Conservation (phyloP, 2,329 filamentous ascomycete genomes). For the Alternaria gansuensis region DNA sequence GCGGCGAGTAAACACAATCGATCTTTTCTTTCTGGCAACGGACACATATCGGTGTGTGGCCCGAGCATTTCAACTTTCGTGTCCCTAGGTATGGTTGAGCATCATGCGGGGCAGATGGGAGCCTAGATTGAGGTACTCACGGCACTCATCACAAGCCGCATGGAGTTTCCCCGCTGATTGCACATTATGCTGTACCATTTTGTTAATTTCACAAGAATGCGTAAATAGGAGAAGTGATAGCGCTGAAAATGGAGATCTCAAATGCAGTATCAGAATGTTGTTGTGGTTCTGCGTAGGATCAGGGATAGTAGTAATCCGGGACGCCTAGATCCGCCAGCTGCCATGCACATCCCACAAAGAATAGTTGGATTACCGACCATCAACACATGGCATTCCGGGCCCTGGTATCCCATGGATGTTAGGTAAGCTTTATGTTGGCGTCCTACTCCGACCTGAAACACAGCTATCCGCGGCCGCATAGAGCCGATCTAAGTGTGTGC, state of each 20-base stretch:
- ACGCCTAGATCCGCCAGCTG: slow-evolving; percentile 11
- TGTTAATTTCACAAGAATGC: background rate
- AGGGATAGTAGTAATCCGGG: background rate
- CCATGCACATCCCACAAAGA: slow-evolving; percentile 12
- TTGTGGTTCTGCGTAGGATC: slow-evolving; percentile 10
- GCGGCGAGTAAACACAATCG: slow-evolving; percentile 57
- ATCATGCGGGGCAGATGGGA: slow-evolving; percentile 5
- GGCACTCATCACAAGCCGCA: slow-evolving; percentile 50
- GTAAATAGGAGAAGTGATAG: background rate
- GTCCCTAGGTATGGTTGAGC: slow-evolving; percentile 45
- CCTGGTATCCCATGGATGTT: background rate
- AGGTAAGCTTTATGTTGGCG: background rate
- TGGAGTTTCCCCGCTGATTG: slow-evolving; percentile 41
- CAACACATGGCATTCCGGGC: background rate
- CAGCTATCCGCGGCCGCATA: slow-evolving; percentile 17
- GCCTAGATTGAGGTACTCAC: slow-evolving; percentile 34
- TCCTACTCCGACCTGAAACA: slow-evolving; percentile 3
- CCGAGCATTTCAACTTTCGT: slow-evolving; percentile 61
- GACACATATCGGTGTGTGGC: slow-evolving; percentile 54
- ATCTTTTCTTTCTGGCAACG: slow-evolving; percentile 56
- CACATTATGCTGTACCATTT: slow-evolving; percentile 28
- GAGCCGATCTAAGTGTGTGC: background rate
- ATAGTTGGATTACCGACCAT: background rate
- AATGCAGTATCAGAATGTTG: slow-evolving; percentile 2
- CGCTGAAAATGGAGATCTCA: slow-evolving; percentile 6